Percentiles rank a stretch among this genome's conserved stretches.
Conservation (phyloP, 805 yeast genomes). For the Candida xyloterini region DNA sequence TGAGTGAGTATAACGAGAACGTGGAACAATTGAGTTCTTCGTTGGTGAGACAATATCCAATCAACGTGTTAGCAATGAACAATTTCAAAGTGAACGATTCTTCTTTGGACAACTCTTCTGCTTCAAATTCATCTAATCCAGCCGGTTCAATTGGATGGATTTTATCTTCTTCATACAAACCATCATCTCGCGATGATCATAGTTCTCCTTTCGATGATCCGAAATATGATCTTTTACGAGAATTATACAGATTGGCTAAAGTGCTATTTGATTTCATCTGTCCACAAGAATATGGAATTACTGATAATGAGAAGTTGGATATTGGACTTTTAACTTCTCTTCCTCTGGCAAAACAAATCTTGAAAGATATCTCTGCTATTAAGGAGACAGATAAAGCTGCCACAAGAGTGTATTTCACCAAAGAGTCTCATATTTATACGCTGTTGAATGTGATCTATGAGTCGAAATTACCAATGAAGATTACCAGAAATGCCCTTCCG, state of each 20-base stretch:
- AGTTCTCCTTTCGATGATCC: constrained; percentile 70
- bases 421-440: constrained; percentile 96
- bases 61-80: constrained; percentile 71
- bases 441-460: constrained; percentile 86
- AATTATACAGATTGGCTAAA: constrained; percentile 83
- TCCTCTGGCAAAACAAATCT: constrained; percentile 86
- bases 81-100: constrained; percentile 60
- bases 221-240: constrained; percentile 76
- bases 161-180: constrained; percentile 35
- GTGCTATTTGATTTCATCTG: constrained; percentile 95
- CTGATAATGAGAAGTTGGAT: constrained; percentile 91
- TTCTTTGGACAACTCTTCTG: constrained; percentile 24
- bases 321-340: constrained; percentile 92
- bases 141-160: constrained; percentile 80
- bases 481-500: constrained; percentile 92
- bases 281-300: constrained; percentile 98
- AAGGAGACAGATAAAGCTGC: constrained; percentile 78
- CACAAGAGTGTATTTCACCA: constrained; percentile 87
- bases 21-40: constrained; percentile 44
- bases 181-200: constrained; percentile 27
- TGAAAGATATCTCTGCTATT: constrained; percentile 77
- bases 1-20: constrained; percentile 50
- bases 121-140: constrained; percentile 27
- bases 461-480: constrained; percentile 90
- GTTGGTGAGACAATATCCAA: constrained; percentile 68